A percentile compares a stretch with the other conserved stretches of the same genome.
phyloP scores from a whole-genome alignment of 2,329 filamentous ascomycete species.

The Apiospora arundinis region DNA sequence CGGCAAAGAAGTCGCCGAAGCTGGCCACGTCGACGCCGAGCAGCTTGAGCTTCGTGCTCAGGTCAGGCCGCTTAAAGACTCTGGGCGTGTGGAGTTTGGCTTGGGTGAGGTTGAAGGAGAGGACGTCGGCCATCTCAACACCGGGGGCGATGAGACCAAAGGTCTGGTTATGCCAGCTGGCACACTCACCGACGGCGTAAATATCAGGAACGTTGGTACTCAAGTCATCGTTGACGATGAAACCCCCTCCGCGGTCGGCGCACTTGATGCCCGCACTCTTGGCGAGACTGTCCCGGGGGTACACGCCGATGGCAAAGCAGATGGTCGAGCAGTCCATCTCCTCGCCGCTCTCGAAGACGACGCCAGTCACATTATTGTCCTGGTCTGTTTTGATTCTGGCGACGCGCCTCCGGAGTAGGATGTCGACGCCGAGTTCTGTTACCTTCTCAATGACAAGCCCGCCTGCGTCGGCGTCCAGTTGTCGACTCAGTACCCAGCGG shows the following conservation, averaged over 20 bases:
- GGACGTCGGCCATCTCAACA: slow-evolving; percentile 90
- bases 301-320: slow-evolving; percentile 90
- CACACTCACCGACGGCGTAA: slow-evolving; percentile 90
- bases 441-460: slow-evolving; percentile 84
- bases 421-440: slow-evolving; percentile 76
- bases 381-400: slow-evolving; percentile 72
- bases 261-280: slow-evolving; percentile 72
- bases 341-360: slow-evolving; percentile 83
- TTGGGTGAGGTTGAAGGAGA: slow-evolving; percentile 89
- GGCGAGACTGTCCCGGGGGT: slow-evolving; percentile 79
- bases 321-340: slow-evolving; percentile 79
- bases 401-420: slow-evolving; percentile 79
- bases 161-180: slow-evolving; percentile 85
- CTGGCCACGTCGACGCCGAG: slow-evolving; percentile 90
- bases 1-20: slow-evolving; percentile 93
- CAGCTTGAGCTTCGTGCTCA: slow-evolving; percentile 91
- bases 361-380: slow-evolving; percentile 71
- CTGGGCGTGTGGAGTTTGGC: slow-evolving; percentile 74
- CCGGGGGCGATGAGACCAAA: slow-evolving; percentile 90
- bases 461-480: slow-evolving; percentile 83
- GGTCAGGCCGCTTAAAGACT: slow-evolving; percentile 79
- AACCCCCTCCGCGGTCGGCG: slow-evolving; percentile 75
- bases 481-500: slow-evolving; percentile 80
- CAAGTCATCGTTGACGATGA: slow-evolving; percentile 71
- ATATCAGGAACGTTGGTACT: slow-evolving; percentile 74